A percentile compares a stretch with the other conserved stretches of the same genome.
These are phyloP conservation scores for Neoboletus magnificus DNA, from an alignment of 768 basidiomycete species.

Conservation along the genomic window DNA sequence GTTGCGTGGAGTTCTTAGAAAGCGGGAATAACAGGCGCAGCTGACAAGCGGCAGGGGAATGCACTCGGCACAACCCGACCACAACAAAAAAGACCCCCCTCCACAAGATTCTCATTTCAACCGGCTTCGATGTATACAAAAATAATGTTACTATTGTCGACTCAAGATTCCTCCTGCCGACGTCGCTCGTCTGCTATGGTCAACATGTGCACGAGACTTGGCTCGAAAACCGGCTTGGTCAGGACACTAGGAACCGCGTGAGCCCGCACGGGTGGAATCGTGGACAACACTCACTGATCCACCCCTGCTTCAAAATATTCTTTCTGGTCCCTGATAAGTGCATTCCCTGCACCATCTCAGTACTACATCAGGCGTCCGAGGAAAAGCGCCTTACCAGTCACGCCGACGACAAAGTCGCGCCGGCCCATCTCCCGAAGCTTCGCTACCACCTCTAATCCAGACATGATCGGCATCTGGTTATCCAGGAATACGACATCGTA, in stretches of 20 bases:
- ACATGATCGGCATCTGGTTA: conserved; percentile 84
- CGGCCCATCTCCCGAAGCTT: conserved; percentile 64
- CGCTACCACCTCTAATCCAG: conserved; percentile 64
- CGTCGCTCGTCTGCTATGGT: conserved; percentile 42
- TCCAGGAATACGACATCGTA: conserved; percentile 54
- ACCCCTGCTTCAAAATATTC: conserved; percentile 76
- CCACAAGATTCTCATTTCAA: conserved; percentile 4
- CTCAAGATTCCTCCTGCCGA: background rate
- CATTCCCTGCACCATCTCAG: conserved; percentile 44
- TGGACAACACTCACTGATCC: conserved; percentile 51
- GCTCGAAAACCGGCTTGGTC: conserved; percentile 76
- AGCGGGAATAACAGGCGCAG: conserved; percentile 32
- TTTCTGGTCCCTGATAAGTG: conserved; percentile 58
- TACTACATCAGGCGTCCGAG: background rate
- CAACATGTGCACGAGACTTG: conserved; percentile 42
- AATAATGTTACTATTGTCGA: background rate
- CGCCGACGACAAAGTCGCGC: conserved; percentile 77
- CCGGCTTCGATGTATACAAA: background rate
- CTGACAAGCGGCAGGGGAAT: conserved; percentile 31
- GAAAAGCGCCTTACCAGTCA: conserved; percentile 50
- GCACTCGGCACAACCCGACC: conserved; percentile 33
- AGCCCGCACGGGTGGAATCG: background rate
- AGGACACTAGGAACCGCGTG: conserved; percentile 49
- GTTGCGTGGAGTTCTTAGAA: conserved; percentile 22
- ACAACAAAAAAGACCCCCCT: conserved; percentile 22